A percentile compares a stretch with the other conserved stretches of the same genome.
phyloP scores from a whole-genome alignment of 768 basidiomycete species.

The Clathrus columnatus region DNA sequence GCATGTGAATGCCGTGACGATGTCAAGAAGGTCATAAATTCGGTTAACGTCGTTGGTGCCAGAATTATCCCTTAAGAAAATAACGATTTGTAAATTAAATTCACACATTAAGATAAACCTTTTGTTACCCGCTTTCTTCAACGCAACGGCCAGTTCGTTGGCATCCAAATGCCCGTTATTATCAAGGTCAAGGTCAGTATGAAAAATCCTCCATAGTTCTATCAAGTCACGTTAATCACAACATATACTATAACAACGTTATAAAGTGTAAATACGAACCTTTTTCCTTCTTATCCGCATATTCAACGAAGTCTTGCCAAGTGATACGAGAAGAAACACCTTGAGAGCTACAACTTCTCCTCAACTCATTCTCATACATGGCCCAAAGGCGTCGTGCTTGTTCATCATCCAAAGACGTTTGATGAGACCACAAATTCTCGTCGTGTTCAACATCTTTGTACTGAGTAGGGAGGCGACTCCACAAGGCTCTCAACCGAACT shows the following conservation, averaged over 20 bases:
- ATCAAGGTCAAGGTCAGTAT: constrained; percentile 83
- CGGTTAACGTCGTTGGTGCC: constrained; percentile 56
- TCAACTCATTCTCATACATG: constrained; percentile 72
- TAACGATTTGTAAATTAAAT: background rate
- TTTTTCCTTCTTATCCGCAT: constrained; percentile 72
- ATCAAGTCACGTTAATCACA: constrained; percentile 15
- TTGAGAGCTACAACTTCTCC: constrained; percentile 41
- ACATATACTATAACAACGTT: constrained; percentile 12
- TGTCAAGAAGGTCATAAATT: constrained; percentile 76
- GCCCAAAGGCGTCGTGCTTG: constrained; percentile 54
- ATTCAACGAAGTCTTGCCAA: constrained; percentile 67
- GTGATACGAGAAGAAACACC: constrained; percentile 31
- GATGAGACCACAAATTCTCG: constrained; percentile 11
- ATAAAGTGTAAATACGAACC: constrained; percentile 39
- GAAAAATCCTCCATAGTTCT: constrained; percentile 92
- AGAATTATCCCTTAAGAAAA: constrained; percentile 55
- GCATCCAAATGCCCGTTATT: constrained; percentile 76
- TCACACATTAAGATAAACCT: constrained; percentile 14
- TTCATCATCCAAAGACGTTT: constrained; percentile 33
- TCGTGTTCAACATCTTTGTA: constrained; percentile 21
- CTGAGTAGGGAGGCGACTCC: constrained; percentile 43
- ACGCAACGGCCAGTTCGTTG: constrained; percentile 48
- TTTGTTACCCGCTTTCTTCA: constrained; percentile 60
- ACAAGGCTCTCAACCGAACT: constrained; percentile 50
- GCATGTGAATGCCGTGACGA: constrained; percentile 58